phyloP scores from a whole-genome alignment of 495 filamentous ascomycete species.

The Sporormia fimetaria region DNA sequence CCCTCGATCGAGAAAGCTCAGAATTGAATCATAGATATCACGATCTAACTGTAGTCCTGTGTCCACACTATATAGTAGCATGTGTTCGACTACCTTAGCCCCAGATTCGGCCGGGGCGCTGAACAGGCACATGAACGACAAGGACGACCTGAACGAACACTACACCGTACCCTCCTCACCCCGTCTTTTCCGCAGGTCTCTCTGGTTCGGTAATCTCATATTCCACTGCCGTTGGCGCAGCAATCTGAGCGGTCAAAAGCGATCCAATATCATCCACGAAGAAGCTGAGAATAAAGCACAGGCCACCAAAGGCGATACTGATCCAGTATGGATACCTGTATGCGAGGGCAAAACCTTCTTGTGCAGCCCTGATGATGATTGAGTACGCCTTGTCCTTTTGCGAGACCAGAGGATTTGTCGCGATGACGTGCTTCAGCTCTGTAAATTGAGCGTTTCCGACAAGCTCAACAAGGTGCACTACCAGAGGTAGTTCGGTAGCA shows the following conservation, averaged over 20 bases:
- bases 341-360: conserved; percentile 5
- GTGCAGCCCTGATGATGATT: neutral
- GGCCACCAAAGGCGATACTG: neutral
- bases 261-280: conserved; percentile 1
- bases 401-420: conserved; percentile 1
- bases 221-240: neutral
- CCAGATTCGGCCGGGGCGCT: too few relatives aligned
- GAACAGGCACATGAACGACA: too few relatives aligned
- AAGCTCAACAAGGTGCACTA: neutral
- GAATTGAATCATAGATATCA: too few relatives aligned
- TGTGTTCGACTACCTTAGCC: too few relatives aligned
- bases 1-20: too few relatives aligned
- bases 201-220: neutral
- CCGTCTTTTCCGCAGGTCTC: too few relatives aligned
- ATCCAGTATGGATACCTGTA: conserved; percentile 4
- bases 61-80: too few relatives aligned
- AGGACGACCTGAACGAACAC: too few relatives aligned
- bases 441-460: conserved; percentile 4
- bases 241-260: neutral
- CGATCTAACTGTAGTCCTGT: too few relatives aligned
- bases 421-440: neutral
- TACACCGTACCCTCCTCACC: too few relatives aligned
- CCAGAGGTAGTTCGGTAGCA: neutral
- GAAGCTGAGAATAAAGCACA: neutral
- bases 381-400: neutral